These are phyloP conservation scores for Apiospora aurea DNA, from an alignment of 2,329 filamentous ascomycete genomes.

Conservation along the genomic window DNA sequence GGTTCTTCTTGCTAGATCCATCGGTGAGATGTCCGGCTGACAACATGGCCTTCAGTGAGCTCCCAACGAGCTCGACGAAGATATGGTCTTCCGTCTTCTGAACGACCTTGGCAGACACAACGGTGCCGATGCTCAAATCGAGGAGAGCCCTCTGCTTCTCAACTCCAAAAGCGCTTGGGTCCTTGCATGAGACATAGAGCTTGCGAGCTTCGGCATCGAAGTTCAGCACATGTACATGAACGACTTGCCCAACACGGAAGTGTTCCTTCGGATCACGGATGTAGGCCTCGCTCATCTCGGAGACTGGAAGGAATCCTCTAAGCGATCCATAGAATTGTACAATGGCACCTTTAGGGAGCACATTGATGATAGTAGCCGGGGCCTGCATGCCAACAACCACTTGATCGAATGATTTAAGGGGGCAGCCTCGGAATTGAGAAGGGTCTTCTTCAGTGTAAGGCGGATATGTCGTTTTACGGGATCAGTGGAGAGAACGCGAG, in stretches of 20 bases:
- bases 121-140: slow-evolving; percentile 73
- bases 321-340: slow-evolving; percentile 91
- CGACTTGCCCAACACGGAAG: slow-evolving; percentile 88
- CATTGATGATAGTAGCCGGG: slow-evolving; percentile 85
- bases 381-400: slow-evolving; percentile 78
- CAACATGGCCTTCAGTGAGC: slow-evolving; percentile 79
- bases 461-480: slow-evolving; percentile 78
- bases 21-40: slow-evolving; percentile 83
- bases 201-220: slow-evolving; percentile 75
- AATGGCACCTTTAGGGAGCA: slow-evolving; percentile 80
- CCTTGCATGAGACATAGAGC: slow-evolving; percentile 92
- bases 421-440: slow-evolving; percentile 87
- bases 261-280: slow-evolving; percentile 89
- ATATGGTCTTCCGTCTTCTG: slow-evolving; percentile 81
- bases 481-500: slow-evolving; percentile 83
- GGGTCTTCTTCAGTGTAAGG: slow-evolving; percentile 91
- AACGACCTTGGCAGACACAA: slow-evolving; percentile 81
- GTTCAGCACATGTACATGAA: slow-evolving; percentile 86
- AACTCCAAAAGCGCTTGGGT: slow-evolving; percentile 76
- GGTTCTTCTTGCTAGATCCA: slow-evolving; percentile 76
- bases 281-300: slow-evolving; percentile 97
- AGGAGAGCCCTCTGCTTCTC: slow-evolving; percentile 81
- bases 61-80: slow-evolving; percentile 76
- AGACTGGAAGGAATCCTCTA: slow-evolving; percentile 86
- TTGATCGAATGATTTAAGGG: slow-evolving; percentile 78